Base-by-base conservation (phyloP, 1,284 basidiomycete species). In the Cryptococcus sp. region DNA sequence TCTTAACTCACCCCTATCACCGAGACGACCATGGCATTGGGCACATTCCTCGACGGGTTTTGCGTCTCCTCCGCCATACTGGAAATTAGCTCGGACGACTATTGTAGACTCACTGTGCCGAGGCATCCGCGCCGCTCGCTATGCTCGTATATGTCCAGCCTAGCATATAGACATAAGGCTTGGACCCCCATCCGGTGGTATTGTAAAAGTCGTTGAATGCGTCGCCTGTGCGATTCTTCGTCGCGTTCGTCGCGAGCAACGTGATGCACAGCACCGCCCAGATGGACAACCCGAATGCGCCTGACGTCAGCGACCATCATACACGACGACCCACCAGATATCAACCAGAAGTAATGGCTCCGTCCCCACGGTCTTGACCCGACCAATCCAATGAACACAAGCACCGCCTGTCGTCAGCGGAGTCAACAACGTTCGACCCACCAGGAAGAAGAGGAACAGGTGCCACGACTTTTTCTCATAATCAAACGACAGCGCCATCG, bases 11-110 rank as follows among this genome's bases (percentile, higher is more conserved):
- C 69, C 10, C 66, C 43, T 15, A 71, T 56, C 39, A 77, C 65
- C 2, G 72, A 66, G 19, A 56, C 60, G 5, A 68, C 61, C 76
- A 78, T 79, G 5, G 76, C 77, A 25, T 75, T 73, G 11, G 77
- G 77, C 2, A 79, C 77, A 53, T 73, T 75, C 54, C 77, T 59
- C 19, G 73, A 72, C 1, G 77, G 77, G 55, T 76, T 74, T 48
- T 75, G 71, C 17, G 77, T 79, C 53, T 79, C 77, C 55, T 79
- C 77, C 1, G 76, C 75, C 66, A 79, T 75, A 60, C 70, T 73
- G 22, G 22, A 8, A 4, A n/a, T 45, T 19, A 22, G n/a, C 42
- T 19, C n/a, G 7, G 6, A n/a, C 8, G 11, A 45, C 7, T 22
- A 15, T 22, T 2, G n/a, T n/a, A 19, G 17, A 63, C 72, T 66